Conservation (phyloP, 2,329 filamentous ascomycete genomes). For the Fusarium sp. region DNA sequence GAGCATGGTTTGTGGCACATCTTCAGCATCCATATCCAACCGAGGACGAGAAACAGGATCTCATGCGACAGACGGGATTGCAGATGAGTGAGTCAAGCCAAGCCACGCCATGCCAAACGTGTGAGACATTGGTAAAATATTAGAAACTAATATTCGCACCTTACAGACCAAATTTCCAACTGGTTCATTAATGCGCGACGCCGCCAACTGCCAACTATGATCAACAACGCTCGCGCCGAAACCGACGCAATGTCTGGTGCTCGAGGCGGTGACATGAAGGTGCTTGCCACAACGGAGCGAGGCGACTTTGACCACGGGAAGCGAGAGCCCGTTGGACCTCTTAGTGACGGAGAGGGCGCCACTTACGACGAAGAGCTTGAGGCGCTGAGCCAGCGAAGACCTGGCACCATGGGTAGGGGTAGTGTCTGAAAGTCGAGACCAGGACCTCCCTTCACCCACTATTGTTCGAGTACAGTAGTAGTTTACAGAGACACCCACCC, state of each 20-base stretch:
- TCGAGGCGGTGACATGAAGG: conserved; percentile 51
- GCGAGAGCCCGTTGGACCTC: conserved; percentile 52
- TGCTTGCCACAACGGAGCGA: conserved; percentile 54
- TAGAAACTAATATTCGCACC: conserved; percentile 26
- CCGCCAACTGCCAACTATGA: conserved; percentile 70
- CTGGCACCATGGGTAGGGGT: conserved; percentile 56
- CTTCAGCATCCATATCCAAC: conserved; percentile 85
- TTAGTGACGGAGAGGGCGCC: conserved; percentile 61
- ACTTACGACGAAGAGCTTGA: conserved; percentile 59
- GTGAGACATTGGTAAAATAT: not conserved
- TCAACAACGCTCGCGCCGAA: conserved; percentile 66
- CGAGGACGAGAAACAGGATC: conserved; percentile 86
- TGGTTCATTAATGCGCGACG: conserved; percentile 85
- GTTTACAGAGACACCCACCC: conserved; percentile 23
- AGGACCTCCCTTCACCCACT: not conserved
- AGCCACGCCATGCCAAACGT: not conserved
- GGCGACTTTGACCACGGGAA: conserved; percentile 52
- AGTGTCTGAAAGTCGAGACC: conserved; percentile 53
- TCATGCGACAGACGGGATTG: conserved; percentile 80
- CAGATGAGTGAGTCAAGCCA: conserved; percentile 74
- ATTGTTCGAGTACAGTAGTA: not conserved
- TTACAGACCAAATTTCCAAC: conserved; percentile 75
- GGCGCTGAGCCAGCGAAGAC: conserved; percentile 46
- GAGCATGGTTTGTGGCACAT: conserved; percentile 83
- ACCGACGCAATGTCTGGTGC: conserved; percentile 58